Evolutionary conservation across 2,329 filamentous ascomycete species (phyloP).

Genomic region (Colletotrichum chlorophyti): DNA sequence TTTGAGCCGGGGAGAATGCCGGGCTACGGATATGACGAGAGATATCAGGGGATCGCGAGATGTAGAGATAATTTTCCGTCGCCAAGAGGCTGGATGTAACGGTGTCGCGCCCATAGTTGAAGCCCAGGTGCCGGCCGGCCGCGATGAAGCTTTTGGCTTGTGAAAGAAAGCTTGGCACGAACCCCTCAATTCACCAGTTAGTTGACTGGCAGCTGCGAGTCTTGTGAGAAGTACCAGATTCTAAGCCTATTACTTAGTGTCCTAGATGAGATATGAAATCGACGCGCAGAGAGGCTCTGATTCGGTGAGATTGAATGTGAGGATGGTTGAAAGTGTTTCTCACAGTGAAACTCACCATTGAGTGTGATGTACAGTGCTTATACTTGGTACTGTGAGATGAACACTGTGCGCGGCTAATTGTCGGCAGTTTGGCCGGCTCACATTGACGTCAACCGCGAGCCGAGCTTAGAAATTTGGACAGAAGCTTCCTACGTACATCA

Average conservation of each 20-base stretch:
- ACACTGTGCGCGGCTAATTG: neutral
- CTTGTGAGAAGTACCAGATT: too few species aligned
- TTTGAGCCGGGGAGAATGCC: constrained; percentile 10
- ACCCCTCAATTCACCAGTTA: too few species aligned
- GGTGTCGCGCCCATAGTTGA: neutral
- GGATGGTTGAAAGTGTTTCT: neutral
- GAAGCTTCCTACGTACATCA: constrained; percentile 6
- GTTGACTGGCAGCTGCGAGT: too few species aligned
- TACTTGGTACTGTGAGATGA: neutral
- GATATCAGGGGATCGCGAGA: neutral
- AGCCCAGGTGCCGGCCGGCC: neutral
- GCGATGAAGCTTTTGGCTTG: neutral
- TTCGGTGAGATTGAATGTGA: too few species aligned
- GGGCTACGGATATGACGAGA: neutral
- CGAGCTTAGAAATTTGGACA: constrained; percentile 18
- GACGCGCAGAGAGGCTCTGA: too few species aligned
- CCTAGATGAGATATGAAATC: too few species aligned
- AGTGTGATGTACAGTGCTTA: neutral
- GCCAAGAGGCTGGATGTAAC: neutral
- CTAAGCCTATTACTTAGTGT: too few species aligned
- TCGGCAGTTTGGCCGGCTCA: neutral
- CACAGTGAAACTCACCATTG: neutral
- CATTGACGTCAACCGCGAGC: constrained; percentile 15
- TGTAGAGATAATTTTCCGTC: constrained; percentile 2
- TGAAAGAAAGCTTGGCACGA: too few species aligned